phyloP scores from a whole-genome alignment of 176 grass and related monocot genomes.

The Phragmites australis region DNA sequence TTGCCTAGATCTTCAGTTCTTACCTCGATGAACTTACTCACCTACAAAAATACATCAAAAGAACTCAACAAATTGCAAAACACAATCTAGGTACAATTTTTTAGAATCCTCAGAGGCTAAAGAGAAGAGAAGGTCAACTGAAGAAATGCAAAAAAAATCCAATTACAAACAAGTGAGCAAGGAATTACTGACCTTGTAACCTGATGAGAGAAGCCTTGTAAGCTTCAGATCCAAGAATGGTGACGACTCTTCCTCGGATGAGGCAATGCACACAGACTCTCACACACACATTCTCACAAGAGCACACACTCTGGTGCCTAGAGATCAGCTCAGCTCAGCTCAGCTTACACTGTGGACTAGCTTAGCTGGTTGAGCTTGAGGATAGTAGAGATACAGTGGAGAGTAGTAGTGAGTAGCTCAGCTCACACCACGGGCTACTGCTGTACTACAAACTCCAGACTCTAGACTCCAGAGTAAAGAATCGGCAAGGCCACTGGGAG shows the following conservation, averaged over 20 bases:
- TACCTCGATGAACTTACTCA: constrained; percentile 33
- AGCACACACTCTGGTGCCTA: constrained; percentile 57
- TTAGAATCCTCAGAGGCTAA: too few species aligned
- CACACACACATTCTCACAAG: constrained; percentile 35
- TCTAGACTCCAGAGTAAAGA: constrained; percentile 60
- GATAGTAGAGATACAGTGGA: constrained; percentile 65
- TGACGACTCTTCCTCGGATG: constrained; percentile 27
- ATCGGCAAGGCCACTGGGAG: constrained; percentile 18
- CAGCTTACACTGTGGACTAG: constrained; percentile 13
- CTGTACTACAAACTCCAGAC: constrained; percentile 59
- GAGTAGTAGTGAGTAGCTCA: constrained; percentile 40
- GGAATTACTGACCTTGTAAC: constrained; percentile 18
- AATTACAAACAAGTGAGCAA: too few species aligned
- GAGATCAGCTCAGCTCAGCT: constrained; percentile 42
- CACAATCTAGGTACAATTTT: too few species aligned
- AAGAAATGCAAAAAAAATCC: too few species aligned
- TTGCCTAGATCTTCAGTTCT: constrained; percentile 33
- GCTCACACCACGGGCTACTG: too few species aligned
- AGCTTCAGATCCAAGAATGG: constrained; percentile 56
- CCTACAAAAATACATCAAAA: constrained; percentile 13
- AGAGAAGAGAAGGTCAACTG: too few species aligned
- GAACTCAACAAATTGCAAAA: background rate
- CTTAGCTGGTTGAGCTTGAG: constrained; percentile 30
- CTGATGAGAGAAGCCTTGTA: constrained; percentile 11
- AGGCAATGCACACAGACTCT: constrained; percentile 34